Percentiles rank a stretch among this genome's conserved stretches.
Evolutionary conservation across 768 basidiomycete genomes (phyloP).

Genomic region (Suillus weaverae): DNA sequence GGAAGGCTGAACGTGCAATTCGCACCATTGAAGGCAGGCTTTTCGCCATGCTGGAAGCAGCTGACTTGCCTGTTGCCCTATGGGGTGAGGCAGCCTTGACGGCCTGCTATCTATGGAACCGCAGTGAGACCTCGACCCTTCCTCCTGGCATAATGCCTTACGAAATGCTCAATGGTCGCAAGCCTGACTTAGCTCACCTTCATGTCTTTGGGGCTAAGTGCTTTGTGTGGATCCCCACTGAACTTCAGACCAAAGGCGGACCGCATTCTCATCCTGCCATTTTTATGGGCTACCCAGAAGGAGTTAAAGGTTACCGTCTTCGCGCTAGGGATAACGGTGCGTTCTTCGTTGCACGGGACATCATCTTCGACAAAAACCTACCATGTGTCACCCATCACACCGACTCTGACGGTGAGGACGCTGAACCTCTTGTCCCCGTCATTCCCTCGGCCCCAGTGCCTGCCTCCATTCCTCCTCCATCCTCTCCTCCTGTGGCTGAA

Average conservation of each 20-base stretch:
- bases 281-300: constrained; percentile 1
- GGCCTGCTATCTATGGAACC: no score
- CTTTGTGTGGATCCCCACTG: constrained; percentile 10
- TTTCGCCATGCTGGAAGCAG: no score
- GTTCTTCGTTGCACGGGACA: constrained; percentile 6
- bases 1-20: no score
- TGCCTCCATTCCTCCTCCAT: no score
- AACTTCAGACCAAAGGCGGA: constrained; percentile 5
- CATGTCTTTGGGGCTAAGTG: constrained; percentile 18
- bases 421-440: no score
- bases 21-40: no score
- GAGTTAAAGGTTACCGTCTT: constrained; percentile 14
- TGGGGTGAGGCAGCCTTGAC: no score
- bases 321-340: not conserved
- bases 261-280: constrained; percentile 11
- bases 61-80: no score
- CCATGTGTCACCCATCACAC: not conserved
- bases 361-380: not conserved
- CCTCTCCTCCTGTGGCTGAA: no score
- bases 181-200: constrained; percentile 5
- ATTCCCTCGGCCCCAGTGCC: no score
- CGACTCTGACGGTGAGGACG: not conserved
- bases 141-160: not conserved
- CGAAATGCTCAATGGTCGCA: constrained; percentile 10
- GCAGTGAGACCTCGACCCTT: not conserved